Base-by-base conservation (phyloP, 1,284 basidiomycete species). In the Cerioporus squamosus region DNA sequence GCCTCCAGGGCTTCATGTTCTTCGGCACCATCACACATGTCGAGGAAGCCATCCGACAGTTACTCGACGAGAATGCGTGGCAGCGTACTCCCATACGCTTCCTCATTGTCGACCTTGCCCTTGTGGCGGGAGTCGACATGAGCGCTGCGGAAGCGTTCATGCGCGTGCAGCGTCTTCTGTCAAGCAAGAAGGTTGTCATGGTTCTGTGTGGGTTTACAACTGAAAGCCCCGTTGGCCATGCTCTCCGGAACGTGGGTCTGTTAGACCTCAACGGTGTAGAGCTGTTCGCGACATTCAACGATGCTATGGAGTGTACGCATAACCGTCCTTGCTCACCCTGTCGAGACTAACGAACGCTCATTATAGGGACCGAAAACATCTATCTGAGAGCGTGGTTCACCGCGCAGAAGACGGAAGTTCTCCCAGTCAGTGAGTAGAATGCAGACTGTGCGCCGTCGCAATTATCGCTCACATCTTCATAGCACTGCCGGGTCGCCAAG, bases 81-180 rank as follows among this genome's bases (percentile, higher is more conserved):
- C 79, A 86, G 44, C 79, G 81, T 31, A 88, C 88, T 53, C 95
- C 95, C 0, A 88, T 98, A 40, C 88, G 94, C 1, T 99, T 98
- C 79, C 83, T 97, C 42, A 81, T 96, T 12, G 81, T 97, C 53
- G 95, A 98, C 69, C 84, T 98, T 39, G 79, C 90, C 17, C 83
- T 95, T 36, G 95, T 97, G 1, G 87, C 85, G 20, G 95, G 95
- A 0, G 88, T 98, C 26, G 97, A 99, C 74, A 92, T 98, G 81
- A 96, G 93, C 0, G 88, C 95, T 0, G 94, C 96, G 2, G 97
- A 99, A 70, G 95, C 96, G 0, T 95, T 98, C 67, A 91, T 98
- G 48, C 85, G 97, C 22, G 84, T 98, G 23, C 95, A 97, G 68
- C 82, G 96, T 12, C 71, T 98, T 17, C 79, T 98, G 22, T 79